phyloP scores from a whole-genome alignment of 2,329 filamentous ascomycete genomes.

The Elsinoe batatas region DNA sequence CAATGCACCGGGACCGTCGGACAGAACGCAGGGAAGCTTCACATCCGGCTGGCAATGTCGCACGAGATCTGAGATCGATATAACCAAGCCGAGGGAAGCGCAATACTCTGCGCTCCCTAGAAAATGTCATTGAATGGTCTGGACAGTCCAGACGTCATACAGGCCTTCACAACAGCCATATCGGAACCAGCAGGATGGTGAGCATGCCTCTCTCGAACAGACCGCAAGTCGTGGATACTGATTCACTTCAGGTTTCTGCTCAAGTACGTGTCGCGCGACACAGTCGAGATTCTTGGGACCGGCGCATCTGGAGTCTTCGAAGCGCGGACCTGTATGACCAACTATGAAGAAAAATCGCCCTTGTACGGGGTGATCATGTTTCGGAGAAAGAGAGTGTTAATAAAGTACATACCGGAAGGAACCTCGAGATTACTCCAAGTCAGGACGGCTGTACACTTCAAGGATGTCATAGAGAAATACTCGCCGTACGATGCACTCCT shows the following conservation, averaged over 20 bases:
- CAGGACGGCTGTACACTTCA: slow-evolving; percentile 64
- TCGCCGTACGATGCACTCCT: slow-evolving; percentile 80
- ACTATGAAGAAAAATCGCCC: slow-evolving; percentile 75
- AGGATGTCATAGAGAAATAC: slow-evolving; percentile 56
- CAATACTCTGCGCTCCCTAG: not conserved
- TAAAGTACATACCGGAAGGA: slow-evolving; percentile 86
- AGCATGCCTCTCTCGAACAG: slow-evolving; percentile 29
- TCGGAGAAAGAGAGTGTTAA: slow-evolving; percentile 74
- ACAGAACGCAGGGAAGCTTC: not conserved
- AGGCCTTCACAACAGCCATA: slow-evolving; percentile 71
- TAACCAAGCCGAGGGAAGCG: not conserved
- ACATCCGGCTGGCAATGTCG: not conserved
- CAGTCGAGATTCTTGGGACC: slow-evolving; percentile 65
- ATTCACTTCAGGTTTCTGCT: slow-evolving; percentile 68
- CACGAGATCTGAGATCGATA: not conserved
- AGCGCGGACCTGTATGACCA: slow-evolving; percentile 64
- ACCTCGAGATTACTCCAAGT: slow-evolving; percentile 88
- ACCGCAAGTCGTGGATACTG: not conserved
- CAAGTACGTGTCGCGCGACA: slow-evolving; percentile 82
- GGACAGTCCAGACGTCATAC: slow-evolving; percentile 68
- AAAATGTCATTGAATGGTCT: slow-evolving; percentile 93
- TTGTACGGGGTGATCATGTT: slow-evolving; percentile 89
- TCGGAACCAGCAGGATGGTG: slow-evolving; percentile 92
- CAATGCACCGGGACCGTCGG: not conserved
- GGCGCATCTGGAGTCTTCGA: slow-evolving; percentile 78